Evolutionary conservation across 371 early-diverging fungal genomes (phyloP), one percentile per base, ranked within the genome.

Genomic region (Apophysomyces ossiformis): DNA sequence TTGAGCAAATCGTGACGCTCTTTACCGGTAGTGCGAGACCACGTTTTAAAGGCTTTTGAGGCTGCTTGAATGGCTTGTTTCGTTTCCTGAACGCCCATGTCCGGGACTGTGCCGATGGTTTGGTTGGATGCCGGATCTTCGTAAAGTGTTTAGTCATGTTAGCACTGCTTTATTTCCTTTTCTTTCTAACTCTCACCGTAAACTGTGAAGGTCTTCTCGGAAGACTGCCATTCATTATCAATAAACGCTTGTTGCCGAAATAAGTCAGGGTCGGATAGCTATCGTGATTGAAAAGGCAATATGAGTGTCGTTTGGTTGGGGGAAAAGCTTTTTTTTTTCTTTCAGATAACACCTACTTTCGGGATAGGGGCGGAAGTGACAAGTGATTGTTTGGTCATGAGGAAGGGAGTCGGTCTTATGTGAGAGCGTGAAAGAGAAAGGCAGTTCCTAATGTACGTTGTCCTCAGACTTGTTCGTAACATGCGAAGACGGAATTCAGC

Each of bases 121-220:
- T 85, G 72, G n/a, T 83, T 84, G 7, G 83, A 84, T 8, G 90
- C 87, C 15, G 93, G 93, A 66, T 93, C 93, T 76, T 39, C 12
- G 7, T 12, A 9, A 61, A 38, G 38, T 47, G 15, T 60, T 37
- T 43, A 7, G 11, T 36, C 43, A 41, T 15, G 21, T 50, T 26
- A 50, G 36, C 37, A n/a, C 38, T 6, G 13, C 21, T 38, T 65
- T 35, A 46, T 7, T 8, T 12, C 15, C 63, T 26, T 2, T 26
- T 26, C 32, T 26, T 26, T 26, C 32, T 26, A 26, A 26, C 32
- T 15, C 59, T 59, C 77, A 78, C 83, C 83, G 57, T 63, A 57
- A 4, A 89, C 86, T 32, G 71, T 66, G 63, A 87, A 84, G 0
- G 77, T 84, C 41, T 78, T 68, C n/a, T 67, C 67, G 8, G 76